phyloP scores from a whole-genome alignment of 371 early-diverging fungal species.

The Apophysomyces ossiformis region DNA sequence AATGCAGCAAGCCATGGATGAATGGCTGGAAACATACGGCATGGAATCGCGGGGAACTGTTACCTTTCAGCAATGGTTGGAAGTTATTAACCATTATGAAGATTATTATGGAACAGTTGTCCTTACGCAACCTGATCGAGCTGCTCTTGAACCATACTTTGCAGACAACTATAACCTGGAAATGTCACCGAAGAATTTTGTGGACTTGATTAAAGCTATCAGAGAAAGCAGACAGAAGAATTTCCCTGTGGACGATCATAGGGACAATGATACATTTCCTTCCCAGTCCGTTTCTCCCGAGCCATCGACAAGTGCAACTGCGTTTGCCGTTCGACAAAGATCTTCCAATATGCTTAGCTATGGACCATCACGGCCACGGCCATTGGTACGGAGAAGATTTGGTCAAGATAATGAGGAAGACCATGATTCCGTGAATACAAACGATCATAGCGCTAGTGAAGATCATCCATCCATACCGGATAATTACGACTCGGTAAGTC shows the following conservation, averaged over 20 bases:
- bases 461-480: slow-evolving; percentile 16
- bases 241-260: not conserved
- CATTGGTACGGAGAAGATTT: not conserved
- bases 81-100: slow-evolving; percentile 19
- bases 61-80: slow-evolving; percentile 23
- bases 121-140: slow-evolving; percentile 21
- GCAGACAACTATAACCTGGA: slow-evolving; percentile 20
- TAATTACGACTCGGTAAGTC: not conserved
- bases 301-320: slow-evolving; percentile 6
- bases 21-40: not conserved
- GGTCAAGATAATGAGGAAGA: slow-evolving; percentile 7
- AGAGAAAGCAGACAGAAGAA: not conserved
- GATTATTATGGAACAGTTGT: slow-evolving; percentile 15
- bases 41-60: slow-evolving; percentile 17
- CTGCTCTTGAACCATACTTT: slow-evolving; percentile 22
- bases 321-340: slow-evolving; percentile 17
- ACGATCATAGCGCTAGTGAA: slow-evolving; percentile 11
- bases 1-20: slow-evolving; percentile 17
- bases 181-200: slow-evolving; percentile 31
- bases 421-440: not conserved
- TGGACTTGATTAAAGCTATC: slow-evolving; percentile 11
- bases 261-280: not conserved
- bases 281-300: not conserved
- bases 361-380: not conserved
- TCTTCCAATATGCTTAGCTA: slow-evolving; percentile 14